Conservation (phyloP, 768 basidiomycete genomes). For the Amanita pseudoporphyria region DNA sequence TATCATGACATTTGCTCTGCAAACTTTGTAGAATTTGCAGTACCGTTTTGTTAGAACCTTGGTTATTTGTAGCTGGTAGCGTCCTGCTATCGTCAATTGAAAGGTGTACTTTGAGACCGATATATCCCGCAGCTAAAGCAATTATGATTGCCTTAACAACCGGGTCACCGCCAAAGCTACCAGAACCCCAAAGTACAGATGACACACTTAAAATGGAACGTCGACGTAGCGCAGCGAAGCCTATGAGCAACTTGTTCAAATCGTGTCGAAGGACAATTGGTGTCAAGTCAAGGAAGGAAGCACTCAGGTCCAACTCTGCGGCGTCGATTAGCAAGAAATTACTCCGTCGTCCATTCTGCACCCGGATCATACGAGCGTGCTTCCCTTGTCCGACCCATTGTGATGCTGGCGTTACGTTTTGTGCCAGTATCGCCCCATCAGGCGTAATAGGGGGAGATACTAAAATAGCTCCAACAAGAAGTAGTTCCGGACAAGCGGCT, state of each 20-base stretch:
- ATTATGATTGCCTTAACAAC: conserved; percentile 22
- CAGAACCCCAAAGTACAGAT: conserved; percentile 24
- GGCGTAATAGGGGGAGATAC: conserved; percentile 20
- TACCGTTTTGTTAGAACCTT: background rate
- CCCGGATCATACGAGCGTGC: conserved; percentile 12
- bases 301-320: conserved; percentile 18
- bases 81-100: conserved; percentile 15
- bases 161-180: conserved; percentile 25
- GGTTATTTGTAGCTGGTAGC: background rate
- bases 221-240: conserved; percentile 15
- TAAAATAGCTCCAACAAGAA: conserved; percentile 21
- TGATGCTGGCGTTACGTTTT: conserved; percentile 14
- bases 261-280: conserved; percentile 18
- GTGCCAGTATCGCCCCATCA: conserved; percentile 17
- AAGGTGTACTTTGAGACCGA: conserved; percentile 16
- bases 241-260: conserved; percentile 20
- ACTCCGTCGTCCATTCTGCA: conserved; percentile 5
- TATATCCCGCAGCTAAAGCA: conserved; percentile 18
- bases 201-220: conserved; percentile 16
- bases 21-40: background rate
- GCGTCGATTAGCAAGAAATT: conserved; percentile 23
- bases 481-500: conserved; percentile 20
- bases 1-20: background rate
- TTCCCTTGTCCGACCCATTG: conserved; percentile 21
- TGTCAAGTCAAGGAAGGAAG: conserved; percentile 16